A percentile compares a stretch with the other conserved stretches of the same genome.
Evolutionary conservation across 306 rosid genomes (phyloP).

Genomic region (Castanospermum australe): DNA sequence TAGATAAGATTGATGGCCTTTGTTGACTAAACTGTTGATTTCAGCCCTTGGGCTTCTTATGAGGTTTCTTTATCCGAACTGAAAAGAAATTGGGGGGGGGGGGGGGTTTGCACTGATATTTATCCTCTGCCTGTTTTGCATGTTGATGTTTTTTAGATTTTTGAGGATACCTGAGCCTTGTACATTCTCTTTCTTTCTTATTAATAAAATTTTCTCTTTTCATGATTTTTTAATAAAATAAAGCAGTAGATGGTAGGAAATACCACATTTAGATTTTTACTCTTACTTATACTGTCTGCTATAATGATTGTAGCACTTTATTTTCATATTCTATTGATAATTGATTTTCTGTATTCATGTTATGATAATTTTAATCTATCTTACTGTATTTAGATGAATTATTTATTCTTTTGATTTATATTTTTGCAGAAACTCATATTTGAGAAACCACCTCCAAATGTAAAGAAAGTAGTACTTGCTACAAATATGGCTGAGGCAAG

Average conservation of each 20-base stretch:
- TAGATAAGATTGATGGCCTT: too few relatives aligned
- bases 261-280: neutral
- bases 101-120: too few relatives aligned
- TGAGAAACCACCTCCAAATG: slow-evolving; percentile 80
- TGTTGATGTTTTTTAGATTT: too few relatives aligned
- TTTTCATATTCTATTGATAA: slow-evolving; percentile 9
- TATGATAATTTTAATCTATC: slow-evolving; percentile 17
- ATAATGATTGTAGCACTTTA: neutral
- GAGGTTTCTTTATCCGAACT: too few relatives aligned
- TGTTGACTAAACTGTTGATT: too few relatives aligned
- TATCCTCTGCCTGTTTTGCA: too few relatives aligned
- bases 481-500: slow-evolving; percentile 99
- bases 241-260: neutral
- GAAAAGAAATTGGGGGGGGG: too few relatives aligned
- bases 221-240: neutral
- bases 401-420: neutral
- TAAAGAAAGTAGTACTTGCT: slow-evolving; percentile 89
- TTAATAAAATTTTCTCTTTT: neutral
- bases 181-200: neutral
- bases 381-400: neutral
- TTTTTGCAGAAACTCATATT: slow-evolving; percentile 82
- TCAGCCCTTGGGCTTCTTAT: too few relatives aligned
- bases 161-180: neutral
- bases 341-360: slow-evolving; percentile 8
- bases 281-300: neutral